These are phyloP conservation scores for Pseudocercospora cruenta DNA, from an alignment of 2,329 filamentous ascomycete genomes.

Conservation along the genomic window DNA sequence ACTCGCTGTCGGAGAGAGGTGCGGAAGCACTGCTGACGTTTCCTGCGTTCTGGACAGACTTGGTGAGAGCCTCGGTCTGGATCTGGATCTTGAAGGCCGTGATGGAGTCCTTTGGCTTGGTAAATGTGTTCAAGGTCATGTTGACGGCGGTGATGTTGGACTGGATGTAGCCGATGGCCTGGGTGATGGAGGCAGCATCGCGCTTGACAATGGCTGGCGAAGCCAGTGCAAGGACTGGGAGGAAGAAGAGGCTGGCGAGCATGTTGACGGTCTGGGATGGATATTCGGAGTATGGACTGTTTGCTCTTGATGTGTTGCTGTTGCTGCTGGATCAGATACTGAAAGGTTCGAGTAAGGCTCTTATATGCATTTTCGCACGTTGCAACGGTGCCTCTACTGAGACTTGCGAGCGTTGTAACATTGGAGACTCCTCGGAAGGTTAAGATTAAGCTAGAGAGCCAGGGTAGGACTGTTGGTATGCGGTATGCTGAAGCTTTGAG, in stretches of 20 bases:
- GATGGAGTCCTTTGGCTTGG: conserved; percentile 15
- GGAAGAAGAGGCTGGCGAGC: conserved; percentile 9
- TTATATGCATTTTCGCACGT: no score
- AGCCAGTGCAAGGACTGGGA: conserved; percentile 12
- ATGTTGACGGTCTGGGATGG: conserved; percentile 3
- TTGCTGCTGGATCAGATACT: neutral
- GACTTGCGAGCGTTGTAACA: no score
- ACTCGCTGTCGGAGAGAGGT: conserved; percentile 10
- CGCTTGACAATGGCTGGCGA: conserved; percentile 12
- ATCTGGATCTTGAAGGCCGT: conserved; percentile 12
- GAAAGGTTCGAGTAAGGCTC: neutral
- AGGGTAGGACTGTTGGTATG: no score
- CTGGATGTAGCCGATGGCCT: conserved; percentile 16
- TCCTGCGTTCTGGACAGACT: conserved; percentile 13
- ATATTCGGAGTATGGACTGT: neutral
- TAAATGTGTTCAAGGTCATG: conserved; percentile 16
- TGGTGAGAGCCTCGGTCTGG: conserved; percentile 10
- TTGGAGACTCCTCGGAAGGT: no score
- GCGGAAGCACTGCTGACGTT: conserved; percentile 8
- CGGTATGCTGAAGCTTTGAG: no score
- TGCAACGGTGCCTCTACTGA: no score
- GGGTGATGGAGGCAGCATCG: conserved; percentile 10
- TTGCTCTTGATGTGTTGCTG: neutral
- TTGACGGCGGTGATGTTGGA: conserved; percentile 18
- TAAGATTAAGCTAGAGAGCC: no score